These are phyloP conservation scores for Claviceps capensis DNA, from an alignment of 2,329 filamentous ascomycete genomes.

Conservation along the genomic window DNA sequence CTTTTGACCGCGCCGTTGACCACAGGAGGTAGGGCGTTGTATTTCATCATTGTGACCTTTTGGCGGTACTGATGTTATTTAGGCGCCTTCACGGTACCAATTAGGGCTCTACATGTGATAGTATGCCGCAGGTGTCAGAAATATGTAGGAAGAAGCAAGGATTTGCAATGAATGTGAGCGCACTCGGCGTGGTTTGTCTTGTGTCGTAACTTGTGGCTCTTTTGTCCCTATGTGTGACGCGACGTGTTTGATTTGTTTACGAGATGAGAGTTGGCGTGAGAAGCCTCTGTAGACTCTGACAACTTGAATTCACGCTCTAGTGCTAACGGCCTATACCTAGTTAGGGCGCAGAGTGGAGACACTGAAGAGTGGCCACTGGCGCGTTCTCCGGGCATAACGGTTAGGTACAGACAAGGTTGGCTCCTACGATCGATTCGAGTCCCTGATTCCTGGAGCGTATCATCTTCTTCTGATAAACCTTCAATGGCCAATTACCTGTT, in stretches of 20 bases:
- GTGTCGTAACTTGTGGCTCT: neutral
- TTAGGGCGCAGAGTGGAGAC: no score
- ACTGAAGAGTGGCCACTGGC: no score
- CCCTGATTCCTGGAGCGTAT: no score
- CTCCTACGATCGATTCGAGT: no score
- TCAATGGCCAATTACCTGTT: no score
- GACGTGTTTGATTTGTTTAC: neutral
- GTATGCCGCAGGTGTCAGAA: slow-evolving; percentile 2
- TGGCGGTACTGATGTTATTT: neutral
- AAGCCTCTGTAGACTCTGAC: no score
- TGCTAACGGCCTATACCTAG: no score
- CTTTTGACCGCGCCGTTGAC: neutral
- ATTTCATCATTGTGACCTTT: neutral
- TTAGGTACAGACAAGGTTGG: no score
- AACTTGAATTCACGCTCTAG: no score
- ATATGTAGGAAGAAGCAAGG: neutral
- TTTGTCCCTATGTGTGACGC: neutral
- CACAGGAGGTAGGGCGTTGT: neutral
- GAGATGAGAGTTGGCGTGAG: neutral
- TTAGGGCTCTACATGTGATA: slow-evolving; percentile 7
- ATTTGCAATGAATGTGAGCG: neutral
- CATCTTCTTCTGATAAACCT: no score
- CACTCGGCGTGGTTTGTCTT: neutral
- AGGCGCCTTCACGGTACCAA: neutral
- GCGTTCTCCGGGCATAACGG: no score